phyloP scores from a whole-genome alignment of 257 asterid species.

The Salvia hispanica region DNA sequence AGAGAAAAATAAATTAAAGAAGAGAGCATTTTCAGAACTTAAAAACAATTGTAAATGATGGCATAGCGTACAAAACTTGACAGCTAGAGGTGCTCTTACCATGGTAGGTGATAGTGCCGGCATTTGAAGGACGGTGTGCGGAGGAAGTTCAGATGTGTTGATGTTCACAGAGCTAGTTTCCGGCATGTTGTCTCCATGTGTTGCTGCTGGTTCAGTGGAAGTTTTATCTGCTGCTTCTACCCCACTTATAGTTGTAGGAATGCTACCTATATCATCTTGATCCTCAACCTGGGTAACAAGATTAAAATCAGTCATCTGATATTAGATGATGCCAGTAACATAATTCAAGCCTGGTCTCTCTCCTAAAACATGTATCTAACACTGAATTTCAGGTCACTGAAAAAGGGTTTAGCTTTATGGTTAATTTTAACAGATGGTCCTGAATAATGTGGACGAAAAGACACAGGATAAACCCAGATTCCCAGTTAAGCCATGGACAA shows the following conservation, averaged over 20 bases:
- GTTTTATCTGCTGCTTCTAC: slow-evolving; percentile 51
- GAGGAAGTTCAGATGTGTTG: slow-evolving; percentile 80
- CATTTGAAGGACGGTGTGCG: slow-evolving; percentile 88
- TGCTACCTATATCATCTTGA: slow-evolving; percentile 64
- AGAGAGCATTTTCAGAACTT: slow-evolving; percentile 30
- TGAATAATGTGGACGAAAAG: slow-evolving; percentile 19
- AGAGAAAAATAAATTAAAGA: slow-evolving; percentile 30
- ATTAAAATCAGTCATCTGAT: slow-evolving; percentile 36
- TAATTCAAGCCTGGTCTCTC: slow-evolving; percentile 18
- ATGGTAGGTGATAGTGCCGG: slow-evolving; percentile 98
- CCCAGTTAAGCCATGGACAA: slow-evolving; percentile 13
- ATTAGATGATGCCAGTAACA: slow-evolving; percentile 32
- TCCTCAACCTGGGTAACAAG: slow-evolving; percentile 82
- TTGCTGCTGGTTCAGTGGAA: slow-evolving; percentile 47
- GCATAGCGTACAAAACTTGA: slow-evolving; percentile 19
- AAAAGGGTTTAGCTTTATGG: slow-evolving; percentile 12
- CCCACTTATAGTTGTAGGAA: slow-evolving; percentile 60
- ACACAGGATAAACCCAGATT: slow-evolving; percentile 9
- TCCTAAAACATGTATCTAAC: slow-evolving; percentile 4
- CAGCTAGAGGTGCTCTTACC: slow-evolving; percentile 53
- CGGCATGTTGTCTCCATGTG: slow-evolving; percentile 44
- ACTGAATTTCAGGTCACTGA: slow-evolving; percentile 12
- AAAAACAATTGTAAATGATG: slow-evolving; percentile 19
- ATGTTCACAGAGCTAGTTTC: slow-evolving; percentile 60
- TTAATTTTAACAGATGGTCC: slow-evolving; percentile 21